Evolutionary conservation across 176 grass and related monocot genomes (phyloP), one percentile per base, ranked within the genome.

Genomic region (Musa schizocarpa): DNA sequence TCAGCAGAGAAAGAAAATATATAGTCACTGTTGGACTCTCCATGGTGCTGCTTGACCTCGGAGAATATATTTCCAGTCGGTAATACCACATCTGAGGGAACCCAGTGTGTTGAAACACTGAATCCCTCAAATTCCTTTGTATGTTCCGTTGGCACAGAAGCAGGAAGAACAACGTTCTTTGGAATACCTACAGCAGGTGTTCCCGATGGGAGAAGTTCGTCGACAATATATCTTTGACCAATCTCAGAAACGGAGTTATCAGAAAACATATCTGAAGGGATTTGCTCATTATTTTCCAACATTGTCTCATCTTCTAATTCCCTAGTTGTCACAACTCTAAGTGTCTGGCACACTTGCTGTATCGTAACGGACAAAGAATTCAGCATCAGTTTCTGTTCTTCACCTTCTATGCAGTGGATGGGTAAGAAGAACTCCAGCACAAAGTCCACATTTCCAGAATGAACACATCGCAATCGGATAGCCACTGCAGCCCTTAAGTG

Each of bases 371-470:
- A 95, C 69, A 99, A 71, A 77, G 86, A 86, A 61, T 88, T 91
- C 56, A 99, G 85, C 86, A 95, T 86, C 50, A 73, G 29, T 69
- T 74, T 87, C 62, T 95, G 96, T 43, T 85, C 69, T 74, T 87
- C 88, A 9, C 26, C 65, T 1, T 86, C 54, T 80, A 70, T 59
- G 77, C 91, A 92, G 76, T 87, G 70, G 17, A 73, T 43, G 52
- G 91, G 96, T 79, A 99, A 72, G 82, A 99, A 99, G 56, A 99
- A 99, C 76, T 99, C 96, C 63, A 99, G 68, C 26, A 99, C 91
- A 70, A 92, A 91, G 80, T 99, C 88, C 50, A 81, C 79, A 51
- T 29, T 75, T 66, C 74, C 91, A 54, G 91, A 88, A 76, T 27
- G 74, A 57, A 79, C 69, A 71, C 88, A 88, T 74, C 85, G 55